Base-by-base conservation (phyloP, 495 filamentous ascomycete species). In the Penicillium bovifimosum region DNA sequence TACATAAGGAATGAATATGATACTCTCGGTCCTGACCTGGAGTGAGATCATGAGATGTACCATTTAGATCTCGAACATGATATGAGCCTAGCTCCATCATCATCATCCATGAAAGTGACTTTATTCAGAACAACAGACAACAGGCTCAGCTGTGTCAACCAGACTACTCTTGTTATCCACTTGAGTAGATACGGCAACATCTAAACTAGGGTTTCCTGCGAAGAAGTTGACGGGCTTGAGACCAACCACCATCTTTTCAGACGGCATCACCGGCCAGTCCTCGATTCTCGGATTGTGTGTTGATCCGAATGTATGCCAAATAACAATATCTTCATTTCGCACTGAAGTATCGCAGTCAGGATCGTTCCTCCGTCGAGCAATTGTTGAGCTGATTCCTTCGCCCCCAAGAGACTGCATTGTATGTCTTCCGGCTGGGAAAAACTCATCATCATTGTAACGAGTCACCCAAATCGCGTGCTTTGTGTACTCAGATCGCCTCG, bases 381-480 rank as follows among this genome's bases (percentile, higher is more conserved):
- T 67, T 32, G 35, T 43, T 5, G 59, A 60, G 0, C 38, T 44
- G 10, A 74, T 56, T 0, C 71, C 72, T 9, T 71, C 67, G 0
- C 84, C 87, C 5, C 79, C 82, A 9, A 34, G n/a, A 3, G 80
- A 85, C 69, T 96, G 91, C 64, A 91, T 95, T 1, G 91, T 96
- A 63, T 89, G 92, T 53, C 80, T 72, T 0, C 91, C 91, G 5
- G 85, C 83, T 0, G 91, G 78, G 61, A 80, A 96, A 6, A 93
- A 68, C 70, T 96, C 90, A 2, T 77, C 79, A 46, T 95, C 91
- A 9, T 71, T 67, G 60, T 95, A 86, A 1, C 76, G 75, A 0
- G 89, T 92, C 0, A 93, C 82, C 74, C 91, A 96, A 31, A 96
- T 67, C 41, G 86, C 83, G 55, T 86, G 83, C 46, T 85, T 80